These are phyloP conservation scores for Phylloporus sp. DNA, from an alignment of 768 basidiomycete genomes.

Conservation along the genomic window DNA sequence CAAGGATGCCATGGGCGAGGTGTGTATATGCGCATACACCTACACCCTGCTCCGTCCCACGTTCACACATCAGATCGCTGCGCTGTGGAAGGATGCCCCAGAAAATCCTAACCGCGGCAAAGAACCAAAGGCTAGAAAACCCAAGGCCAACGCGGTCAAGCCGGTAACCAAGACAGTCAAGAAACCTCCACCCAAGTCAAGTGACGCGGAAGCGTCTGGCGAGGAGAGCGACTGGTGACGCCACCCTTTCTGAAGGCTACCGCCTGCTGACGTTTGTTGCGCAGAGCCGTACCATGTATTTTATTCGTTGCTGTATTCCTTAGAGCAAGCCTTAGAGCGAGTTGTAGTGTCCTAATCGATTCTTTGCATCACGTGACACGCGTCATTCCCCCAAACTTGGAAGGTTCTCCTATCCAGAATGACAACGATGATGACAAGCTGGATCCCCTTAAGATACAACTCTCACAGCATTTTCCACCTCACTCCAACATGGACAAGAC, in stretches of 20 bases:
- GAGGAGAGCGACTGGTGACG: slow-evolving; percentile 22
- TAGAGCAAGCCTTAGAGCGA: too few species aligned
- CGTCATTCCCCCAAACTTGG: slow-evolving; percentile 6
- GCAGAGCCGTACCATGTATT: slow-evolving; percentile 1
- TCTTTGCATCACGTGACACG: slow-evolving; percentile 14
- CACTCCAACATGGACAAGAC: slow-evolving; percentile 52
- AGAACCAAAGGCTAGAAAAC: slow-evolving; percentile 41
- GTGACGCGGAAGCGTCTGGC: slow-evolving; percentile 19
- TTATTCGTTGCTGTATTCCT: slow-evolving; percentile 13
- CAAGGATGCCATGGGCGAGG: slow-evolving; percentile 52
- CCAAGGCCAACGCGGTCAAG: slow-evolving; percentile 33
- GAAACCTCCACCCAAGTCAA: slow-evolving; percentile 18
- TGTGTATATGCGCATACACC: slow-evolving; percentile 21
- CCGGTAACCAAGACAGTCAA: slow-evolving; percentile 3
- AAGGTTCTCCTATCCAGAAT: slow-evolving; percentile 17
- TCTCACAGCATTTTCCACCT: neutral
- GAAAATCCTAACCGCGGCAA: slow-evolving; percentile 63
- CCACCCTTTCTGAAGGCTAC: neutral
- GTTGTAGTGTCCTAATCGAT: too few species aligned
- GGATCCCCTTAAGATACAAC: neutral
- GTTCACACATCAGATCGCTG: slow-evolving; percentile 43
- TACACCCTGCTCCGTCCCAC: slow-evolving; percentile 5
- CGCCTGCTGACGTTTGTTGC: neutral
- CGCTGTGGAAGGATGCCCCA: slow-evolving; percentile 52
- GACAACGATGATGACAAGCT: slow-evolving; percentile 8